Base-by-base conservation (phyloP, 768 basidiomycete species). In the Dioszegia hungarica region DNA sequence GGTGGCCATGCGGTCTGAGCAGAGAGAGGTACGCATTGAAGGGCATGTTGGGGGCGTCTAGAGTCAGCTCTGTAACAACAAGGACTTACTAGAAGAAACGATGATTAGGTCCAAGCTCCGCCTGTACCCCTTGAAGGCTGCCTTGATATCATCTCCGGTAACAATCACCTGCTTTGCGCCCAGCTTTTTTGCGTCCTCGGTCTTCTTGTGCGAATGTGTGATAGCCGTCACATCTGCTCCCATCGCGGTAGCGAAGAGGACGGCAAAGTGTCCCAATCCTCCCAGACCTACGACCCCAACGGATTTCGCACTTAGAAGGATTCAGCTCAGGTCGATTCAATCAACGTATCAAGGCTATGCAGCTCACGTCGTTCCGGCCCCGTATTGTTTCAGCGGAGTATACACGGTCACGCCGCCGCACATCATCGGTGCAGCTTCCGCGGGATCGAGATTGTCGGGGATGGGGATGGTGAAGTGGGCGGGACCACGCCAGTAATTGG, bases 201-300 rank as follows among this genome's bases (percentile, higher is more conserved):
- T 74, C 74, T 85, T 85, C 53, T 68, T 70, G 22, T 76, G 63
- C 25, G 80, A 79, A 70, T 84, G 84, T 1, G 83, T 81, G 75
- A 85, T 83, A 1, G 81, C 84, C 38, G 80, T 79, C 41, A 85
- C 82, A 24, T 83, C 80, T 4, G 81, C 81, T 1, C 82, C 84
- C 44, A 86, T 75, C 0, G 84, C 84, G 49, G 79, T 79, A 31
- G 80, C 81, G 64, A 79, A 81, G 29, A 80, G 60, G 27, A 80
- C 34, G 8, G 54, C 74, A 25, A 75, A 71, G 55, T 64, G 63
- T 29, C 66, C 64, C 19, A 58, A 29, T 12, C 53, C 58, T 12
- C 73, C 74, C 38, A 75, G 63, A 55, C 74, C 74, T 34, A 75
- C 54, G 41, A 75, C 61, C 45, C 74, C 74, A 47, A 75, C 72